Percentiles rank a stretch among this genome's conserved stretches.
phyloP scores from a whole-genome alignment of 345 rosid species.

The Rubroshorea leprosula region DNA sequence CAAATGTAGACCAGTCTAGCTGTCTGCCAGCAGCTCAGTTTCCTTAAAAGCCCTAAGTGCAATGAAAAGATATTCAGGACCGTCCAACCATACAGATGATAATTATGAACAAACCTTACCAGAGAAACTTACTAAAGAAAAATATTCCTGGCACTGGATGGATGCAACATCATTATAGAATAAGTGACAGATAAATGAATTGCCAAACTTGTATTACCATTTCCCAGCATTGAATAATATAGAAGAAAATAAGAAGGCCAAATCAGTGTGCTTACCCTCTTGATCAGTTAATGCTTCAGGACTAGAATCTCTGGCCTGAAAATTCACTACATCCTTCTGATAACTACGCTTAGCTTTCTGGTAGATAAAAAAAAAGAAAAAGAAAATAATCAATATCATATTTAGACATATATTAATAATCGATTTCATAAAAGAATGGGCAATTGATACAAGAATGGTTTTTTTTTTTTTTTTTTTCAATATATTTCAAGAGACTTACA shows the following conservation, averaged over 20 bases:
- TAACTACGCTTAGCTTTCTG: constrained; percentile 95
- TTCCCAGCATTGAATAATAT: not conserved
- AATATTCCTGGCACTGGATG: not conserved
- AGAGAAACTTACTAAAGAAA: not conserved
- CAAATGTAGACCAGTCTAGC: constrained; percentile 4
- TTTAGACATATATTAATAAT: too few relatives aligned
- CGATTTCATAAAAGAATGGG: too few relatives aligned
- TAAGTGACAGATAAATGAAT: not conserved
- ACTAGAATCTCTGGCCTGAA: constrained; percentile 52
- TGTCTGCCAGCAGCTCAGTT: constrained; percentile 4
- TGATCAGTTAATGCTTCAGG: constrained; percentile 43
- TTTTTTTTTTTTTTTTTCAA: too few relatives aligned
- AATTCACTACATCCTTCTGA: constrained; percentile 73
- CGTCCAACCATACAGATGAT: constrained; percentile 1
- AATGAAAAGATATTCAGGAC: constrained; percentile 3
- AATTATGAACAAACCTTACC: not conserved
- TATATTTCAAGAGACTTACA: too few relatives aligned
- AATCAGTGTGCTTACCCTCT: constrained; percentile 38
- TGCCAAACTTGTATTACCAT: not conserved
- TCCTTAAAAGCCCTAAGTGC: not conserved
- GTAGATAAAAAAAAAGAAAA: constrained; percentile 9
- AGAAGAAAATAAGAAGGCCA: not conserved
- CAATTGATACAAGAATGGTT: too few relatives aligned
- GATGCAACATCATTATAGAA: not conserved
- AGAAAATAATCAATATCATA: constrained; percentile 2